These are phyloP conservation scores for Zygoascus meyerae DNA, from an alignment of 1,139 yeast genomes.

Conservation along the genomic window DNA sequence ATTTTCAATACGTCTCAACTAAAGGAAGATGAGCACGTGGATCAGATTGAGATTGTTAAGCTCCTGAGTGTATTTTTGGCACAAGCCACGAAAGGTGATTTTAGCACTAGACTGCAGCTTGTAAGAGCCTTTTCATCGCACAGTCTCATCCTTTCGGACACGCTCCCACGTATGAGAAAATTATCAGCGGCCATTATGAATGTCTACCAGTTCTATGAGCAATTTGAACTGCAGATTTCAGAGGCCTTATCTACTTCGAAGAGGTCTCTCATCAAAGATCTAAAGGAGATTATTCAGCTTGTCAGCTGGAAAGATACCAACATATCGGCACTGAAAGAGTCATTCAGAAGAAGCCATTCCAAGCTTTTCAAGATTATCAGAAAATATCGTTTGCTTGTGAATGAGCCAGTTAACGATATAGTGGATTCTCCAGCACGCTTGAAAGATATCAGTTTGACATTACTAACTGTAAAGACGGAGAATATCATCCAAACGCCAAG, in stretches of 20 bases:
- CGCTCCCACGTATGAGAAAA: slow-evolving; percentile 17
- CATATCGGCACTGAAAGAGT: slow-evolving; percentile 85
- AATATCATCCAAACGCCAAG: background rate
- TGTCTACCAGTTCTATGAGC: slow-evolving; percentile 58
- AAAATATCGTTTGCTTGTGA: slow-evolving; percentile 65
- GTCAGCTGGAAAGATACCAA: slow-evolving; percentile 99
- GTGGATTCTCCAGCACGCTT: slow-evolving; percentile 39
- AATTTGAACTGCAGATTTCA: slow-evolving; percentile 48
- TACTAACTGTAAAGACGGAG: background rate
- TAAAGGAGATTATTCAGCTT: slow-evolving; percentile 73
- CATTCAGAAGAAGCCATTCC: slow-evolving; percentile 84
- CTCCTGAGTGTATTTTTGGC: slow-evolving; percentile 73
- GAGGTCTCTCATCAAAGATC: slow-evolving; percentile 64
- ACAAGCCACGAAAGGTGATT: slow-evolving; percentile 74
- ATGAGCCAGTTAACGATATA: slow-evolving; percentile 47
- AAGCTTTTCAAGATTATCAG: slow-evolving; percentile 77
- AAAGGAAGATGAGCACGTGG: slow-evolving; percentile 24
- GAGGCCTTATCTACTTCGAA: slow-evolving; percentile 44
- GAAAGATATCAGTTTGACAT: slow-evolving; percentile 2
- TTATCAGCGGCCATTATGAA: slow-evolving; percentile 50
- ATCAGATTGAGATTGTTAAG: slow-evolving; percentile 43
- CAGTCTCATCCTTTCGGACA: slow-evolving; percentile 17
- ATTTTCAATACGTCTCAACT: slow-evolving; percentile 18
- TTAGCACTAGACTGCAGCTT: slow-evolving; percentile 48
- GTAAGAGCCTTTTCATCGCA: slow-evolving; percentile 60